Percentiles rank a stretch among this genome's conserved stretches.
Conservation (phyloP, 1,284 basidiomycete species). For the Fomitopsis pinicola region DNA sequence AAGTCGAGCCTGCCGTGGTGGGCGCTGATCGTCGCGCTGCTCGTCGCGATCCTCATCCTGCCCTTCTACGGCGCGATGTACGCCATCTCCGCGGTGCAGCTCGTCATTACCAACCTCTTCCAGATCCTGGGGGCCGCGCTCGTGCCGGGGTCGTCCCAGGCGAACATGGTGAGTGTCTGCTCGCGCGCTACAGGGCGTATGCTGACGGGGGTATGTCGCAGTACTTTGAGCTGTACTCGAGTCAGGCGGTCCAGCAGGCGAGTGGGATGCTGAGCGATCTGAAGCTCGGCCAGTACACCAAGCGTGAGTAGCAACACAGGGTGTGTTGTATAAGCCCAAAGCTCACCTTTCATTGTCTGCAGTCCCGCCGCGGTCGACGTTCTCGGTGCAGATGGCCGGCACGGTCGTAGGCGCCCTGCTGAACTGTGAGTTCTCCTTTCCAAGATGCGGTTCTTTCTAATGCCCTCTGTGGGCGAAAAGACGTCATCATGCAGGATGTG, state of each 20-base stretch:
- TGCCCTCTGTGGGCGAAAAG: neutral
- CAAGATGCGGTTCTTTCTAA: neutral
- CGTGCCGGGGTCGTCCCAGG: conserved; percentile 36
- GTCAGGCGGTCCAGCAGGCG: conserved; percentile 22
- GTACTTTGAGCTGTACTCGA: conserved; percentile 36
- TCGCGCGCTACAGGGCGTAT: no score
- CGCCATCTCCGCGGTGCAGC: conserved; percentile 24
- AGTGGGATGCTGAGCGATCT: conserved; percentile 37
- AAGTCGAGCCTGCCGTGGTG: conserved; percentile 45
- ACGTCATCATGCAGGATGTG: conserved; percentile 25
- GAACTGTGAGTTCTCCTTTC: conserved; percentile 16
- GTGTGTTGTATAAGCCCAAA: neutral
- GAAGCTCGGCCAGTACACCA: conserved; percentile 49
- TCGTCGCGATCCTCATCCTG: conserved; percentile 42
- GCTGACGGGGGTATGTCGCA: neutral
- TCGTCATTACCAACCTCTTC: conserved; percentile 6
- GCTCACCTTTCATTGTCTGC: neutral
- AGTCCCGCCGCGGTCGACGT: conserved; percentile 31
- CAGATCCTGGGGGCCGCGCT: conserved; percentile 37
- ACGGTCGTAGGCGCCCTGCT: conserved; percentile 37
- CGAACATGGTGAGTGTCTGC: conserved; percentile 33
- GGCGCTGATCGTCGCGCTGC: conserved; percentile 37
- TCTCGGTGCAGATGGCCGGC: conserved; percentile 45
- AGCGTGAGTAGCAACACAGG: conserved; percentile 35
- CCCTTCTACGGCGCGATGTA: conserved; percentile 31